Evolutionary conservation across 2,329 filamentous ascomycete species (phyloP), one percentile per base, ranked within the genome.

Genomic region (Colletotrichum euphorbiae): DNA sequence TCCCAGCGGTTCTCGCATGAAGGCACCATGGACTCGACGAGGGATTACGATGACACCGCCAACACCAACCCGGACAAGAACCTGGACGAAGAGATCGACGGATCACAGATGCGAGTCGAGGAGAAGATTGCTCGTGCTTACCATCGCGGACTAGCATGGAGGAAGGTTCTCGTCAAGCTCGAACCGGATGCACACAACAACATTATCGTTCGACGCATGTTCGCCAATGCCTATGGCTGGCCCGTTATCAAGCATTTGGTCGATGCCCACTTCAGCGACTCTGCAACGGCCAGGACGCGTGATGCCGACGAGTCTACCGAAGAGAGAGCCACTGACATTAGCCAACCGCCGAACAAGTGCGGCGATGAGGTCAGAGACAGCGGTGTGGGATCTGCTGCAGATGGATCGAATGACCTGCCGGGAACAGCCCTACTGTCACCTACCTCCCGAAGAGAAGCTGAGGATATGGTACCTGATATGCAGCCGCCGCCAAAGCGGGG

Each of bases 141-240:
- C 80, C 96, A 99, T 78, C 89, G 90, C 12, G 93, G 93, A 71
- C 81, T 99, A 19, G 93, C 93, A 1, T 99, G 96, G 96, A 92
- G 96, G 51, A 99, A 99, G 77, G 96, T 99, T 1, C 87, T 99
- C 4, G 96, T 99, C 13, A 92, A 96, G 61, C 85, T 99, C 2
- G 95, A 99, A 77, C 96, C 96, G 0, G 96, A 99, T 79, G 96
- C 96, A 0, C 96, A 99, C 81, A 99, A 99, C 80, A 99, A 99
- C 78, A 97, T 99, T 72, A 91, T 98, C 69, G 96, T 99, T 24
- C 91, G 96, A 15, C 91, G 96, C 63, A 97, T 94, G 90, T 99
- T 99, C 77, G 91, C 94, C 64, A 99, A 99, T 75, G 96, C 96
- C 0, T 97, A 97, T 74, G 96, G 96, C 2, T 99, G 96, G 96